phyloP scores from a whole-genome alignment of 495 filamentous ascomycete genomes.

The Penicillium manginii region DNA sequence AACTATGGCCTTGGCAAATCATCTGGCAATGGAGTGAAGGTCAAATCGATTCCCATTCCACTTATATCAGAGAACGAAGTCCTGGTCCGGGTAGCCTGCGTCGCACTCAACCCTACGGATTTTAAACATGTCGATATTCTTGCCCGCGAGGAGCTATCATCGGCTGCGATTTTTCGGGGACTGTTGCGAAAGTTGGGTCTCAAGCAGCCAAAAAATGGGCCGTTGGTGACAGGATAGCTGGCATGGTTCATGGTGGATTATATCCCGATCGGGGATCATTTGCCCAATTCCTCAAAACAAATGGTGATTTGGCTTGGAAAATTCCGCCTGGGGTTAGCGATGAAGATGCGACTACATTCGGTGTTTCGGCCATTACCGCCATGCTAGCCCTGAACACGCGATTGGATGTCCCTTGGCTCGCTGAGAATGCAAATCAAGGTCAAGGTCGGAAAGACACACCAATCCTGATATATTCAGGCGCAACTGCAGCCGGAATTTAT shows the following conservation, averaged over 20 bases:
- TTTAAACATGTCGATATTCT: constrained; percentile 53
- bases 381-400: constrained; percentile 8
- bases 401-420: background rate
- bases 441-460: constrained; percentile 1
- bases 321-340: constrained; percentile 53
- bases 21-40: background rate
- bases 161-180: constrained; percentile 60
- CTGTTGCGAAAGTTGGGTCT: constrained; percentile 44
- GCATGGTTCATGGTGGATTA: constrained; percentile 25
- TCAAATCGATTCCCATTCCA: background rate
- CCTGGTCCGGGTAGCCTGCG: constrained; percentile 42
- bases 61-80: constrained; percentile 29
- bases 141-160: constrained; percentile 36
- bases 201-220: constrained; percentile 28
- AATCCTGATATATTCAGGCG: constrained; percentile 14
- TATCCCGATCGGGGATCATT: constrained; percentile 36
- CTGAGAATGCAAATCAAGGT: background rate
- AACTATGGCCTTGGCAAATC: background rate
- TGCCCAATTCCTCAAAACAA: constrained; percentile 50
- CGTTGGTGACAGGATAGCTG: constrained; percentile 33
- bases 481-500: constrained; percentile 8
- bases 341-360: constrained; percentile 53
- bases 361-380: constrained; percentile 49
- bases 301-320: constrained; percentile 50
- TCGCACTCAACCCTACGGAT: constrained; percentile 59